phyloP scores from a whole-genome alignment of 1,284 basidiomycete genomes.

The Apiotrichum gamsii region DNA sequence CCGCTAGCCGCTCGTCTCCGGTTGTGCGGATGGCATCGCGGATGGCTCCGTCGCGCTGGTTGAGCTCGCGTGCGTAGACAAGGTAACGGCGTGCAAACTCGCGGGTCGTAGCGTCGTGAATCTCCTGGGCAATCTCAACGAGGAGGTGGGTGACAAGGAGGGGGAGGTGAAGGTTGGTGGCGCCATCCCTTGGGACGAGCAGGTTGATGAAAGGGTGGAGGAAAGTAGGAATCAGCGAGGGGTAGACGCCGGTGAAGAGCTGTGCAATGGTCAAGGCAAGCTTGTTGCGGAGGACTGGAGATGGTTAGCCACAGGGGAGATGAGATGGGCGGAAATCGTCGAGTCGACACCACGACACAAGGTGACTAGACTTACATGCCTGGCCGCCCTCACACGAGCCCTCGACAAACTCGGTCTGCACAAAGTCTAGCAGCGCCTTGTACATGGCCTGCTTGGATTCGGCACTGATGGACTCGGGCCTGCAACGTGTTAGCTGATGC shows the following conservation, averaged over 20 bases:
- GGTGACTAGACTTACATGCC: slow-evolving; percentile 41
- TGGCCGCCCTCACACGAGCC: slow-evolving; percentile 45
- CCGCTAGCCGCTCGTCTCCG: slow-evolving; percentile 77
- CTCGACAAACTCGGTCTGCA: slow-evolving; percentile 46
- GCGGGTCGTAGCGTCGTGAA: slow-evolving; percentile 80
- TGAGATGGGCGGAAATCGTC: too few relatives aligned
- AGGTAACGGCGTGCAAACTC: slow-evolving; percentile 24
- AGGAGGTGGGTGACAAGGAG: slow-evolving; percentile 81
- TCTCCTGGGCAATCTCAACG: slow-evolving; percentile 84
- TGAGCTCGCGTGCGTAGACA: slow-evolving; percentile 58
- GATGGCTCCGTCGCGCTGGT: slow-evolving; percentile 71
- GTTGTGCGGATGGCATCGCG: slow-evolving; percentile 79
- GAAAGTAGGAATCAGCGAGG: slow-evolving; percentile 39
- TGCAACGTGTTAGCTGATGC: slow-evolving; percentile 11
- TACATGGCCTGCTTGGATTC: slow-evolving; percentile 42
- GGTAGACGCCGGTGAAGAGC: slow-evolving; percentile 75
- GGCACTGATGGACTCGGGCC: slow-evolving; percentile 31
- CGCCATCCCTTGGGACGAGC: slow-evolving; percentile 33
- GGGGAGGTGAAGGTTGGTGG: slow-evolving; percentile 59
- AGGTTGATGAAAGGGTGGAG: slow-evolving; percentile 49
- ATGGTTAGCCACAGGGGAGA: slow-evolving; percentile 1
- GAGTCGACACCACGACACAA: too few relatives aligned
- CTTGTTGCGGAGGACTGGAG: slow-evolving; percentile 66
- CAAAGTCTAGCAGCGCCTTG: slow-evolving; percentile 43
- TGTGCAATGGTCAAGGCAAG: slow-evolving; percentile 94